phyloP scores from a whole-genome alignment of 257 asterid genomes.

The Solanum chaucha region DNA sequence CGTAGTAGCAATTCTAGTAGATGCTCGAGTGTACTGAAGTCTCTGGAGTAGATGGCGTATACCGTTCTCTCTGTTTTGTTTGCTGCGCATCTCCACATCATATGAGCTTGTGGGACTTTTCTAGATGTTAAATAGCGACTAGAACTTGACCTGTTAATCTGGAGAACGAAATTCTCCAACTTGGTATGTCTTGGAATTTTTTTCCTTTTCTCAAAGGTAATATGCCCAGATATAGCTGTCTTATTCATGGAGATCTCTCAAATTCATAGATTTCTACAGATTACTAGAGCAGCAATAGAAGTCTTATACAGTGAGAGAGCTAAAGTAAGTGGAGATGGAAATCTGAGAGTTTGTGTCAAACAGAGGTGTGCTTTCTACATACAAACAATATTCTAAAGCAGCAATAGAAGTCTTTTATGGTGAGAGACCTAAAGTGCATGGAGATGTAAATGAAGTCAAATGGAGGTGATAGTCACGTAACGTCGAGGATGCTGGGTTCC shows the following conservation, averaged over 20 bases:
- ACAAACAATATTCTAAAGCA: neutral
- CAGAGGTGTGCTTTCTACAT: neutral
- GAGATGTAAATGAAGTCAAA: neutral
- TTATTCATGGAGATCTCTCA: neutral
- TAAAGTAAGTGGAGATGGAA: neutral
- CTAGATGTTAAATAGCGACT: neutral
- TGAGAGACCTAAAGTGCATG: neutral
- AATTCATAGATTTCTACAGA: neutral
- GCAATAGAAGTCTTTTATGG: neutral
- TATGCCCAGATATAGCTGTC: neutral
- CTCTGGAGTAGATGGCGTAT: neutral
- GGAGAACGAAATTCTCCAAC: neutral
- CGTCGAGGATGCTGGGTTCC: neutral
- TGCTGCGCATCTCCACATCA: neutral
- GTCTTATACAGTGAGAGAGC: neutral
- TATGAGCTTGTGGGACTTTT: neutral
- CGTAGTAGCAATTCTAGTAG: neutral
- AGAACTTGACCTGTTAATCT: neutral
- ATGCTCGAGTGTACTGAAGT: neutral
- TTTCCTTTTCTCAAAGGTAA: neutral
- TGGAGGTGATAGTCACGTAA: neutral
- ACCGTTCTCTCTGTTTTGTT: neutral
- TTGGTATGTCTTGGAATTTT: neutral
- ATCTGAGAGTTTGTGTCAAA: neutral
- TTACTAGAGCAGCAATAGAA: neutral